These are phyloP conservation scores for Neurospora pannonica DNA, from an alignment of 495 filamentous ascomycete species.

Conservation along the genomic window DNA sequence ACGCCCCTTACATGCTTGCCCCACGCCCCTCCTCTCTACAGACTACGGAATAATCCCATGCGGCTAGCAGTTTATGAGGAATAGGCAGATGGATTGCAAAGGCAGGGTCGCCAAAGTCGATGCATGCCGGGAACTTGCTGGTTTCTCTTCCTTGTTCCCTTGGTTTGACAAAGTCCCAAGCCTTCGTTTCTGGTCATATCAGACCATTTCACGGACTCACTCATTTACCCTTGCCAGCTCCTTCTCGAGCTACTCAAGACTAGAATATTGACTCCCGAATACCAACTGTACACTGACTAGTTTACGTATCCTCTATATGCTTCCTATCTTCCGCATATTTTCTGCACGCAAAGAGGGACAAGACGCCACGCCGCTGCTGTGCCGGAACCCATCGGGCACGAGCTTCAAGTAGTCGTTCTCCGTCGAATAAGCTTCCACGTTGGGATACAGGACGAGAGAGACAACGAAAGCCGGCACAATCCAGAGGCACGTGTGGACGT, in stretches of 20 bases:
- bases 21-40: conserved; percentile 8
- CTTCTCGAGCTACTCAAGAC: background rate
- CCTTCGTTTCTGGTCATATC: background rate
- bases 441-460: background rate
- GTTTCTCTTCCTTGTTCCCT: background rate
- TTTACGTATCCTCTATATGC: background rate
- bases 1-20: conserved; percentile 8
- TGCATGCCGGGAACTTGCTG: background rate
- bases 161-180: background rate
- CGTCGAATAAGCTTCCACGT: background rate
- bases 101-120: background rate
- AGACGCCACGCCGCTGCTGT: background rate
- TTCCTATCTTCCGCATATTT: background rate
- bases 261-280: background rate
- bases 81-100: conserved; percentile 4
- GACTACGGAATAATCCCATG: conserved; percentile 15
- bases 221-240: background rate
- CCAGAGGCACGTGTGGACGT: background rate
- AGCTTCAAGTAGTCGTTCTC: background rate
- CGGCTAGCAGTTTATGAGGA: conserved; percentile 15
- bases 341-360: background rate
- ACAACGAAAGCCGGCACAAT: background rate
- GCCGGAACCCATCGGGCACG: background rate
- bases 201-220: background rate
- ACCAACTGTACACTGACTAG: background rate